Conservation (phyloP, 1,284 basidiomycete species). For the Sporisorium scitamineum region DNA sequence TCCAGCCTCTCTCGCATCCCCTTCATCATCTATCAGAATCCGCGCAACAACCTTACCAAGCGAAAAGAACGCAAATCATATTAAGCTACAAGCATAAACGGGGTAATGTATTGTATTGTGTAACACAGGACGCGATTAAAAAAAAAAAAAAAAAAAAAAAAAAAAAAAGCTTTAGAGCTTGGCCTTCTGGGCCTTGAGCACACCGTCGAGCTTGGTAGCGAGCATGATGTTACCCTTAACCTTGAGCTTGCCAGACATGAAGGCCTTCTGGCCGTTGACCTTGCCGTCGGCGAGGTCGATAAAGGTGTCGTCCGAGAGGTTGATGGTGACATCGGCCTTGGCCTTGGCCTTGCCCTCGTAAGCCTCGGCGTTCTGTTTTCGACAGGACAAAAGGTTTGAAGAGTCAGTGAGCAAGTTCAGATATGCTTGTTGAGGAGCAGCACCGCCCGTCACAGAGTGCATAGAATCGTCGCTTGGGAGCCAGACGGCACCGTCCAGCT, state of each 20-base stretch:
- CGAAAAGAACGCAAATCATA: not conserved
- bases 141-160: too few species aligned
- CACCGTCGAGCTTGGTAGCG: conserved; percentile 65
- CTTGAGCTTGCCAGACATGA: conserved; percentile 69
- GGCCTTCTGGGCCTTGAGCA: conserved; percentile 65
- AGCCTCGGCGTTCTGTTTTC: conserved; percentile 57
- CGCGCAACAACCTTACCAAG: too few species aligned
- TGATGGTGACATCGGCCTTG: conserved; percentile 69
- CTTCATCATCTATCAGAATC: too few species aligned
- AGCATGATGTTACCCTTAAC: conserved; percentile 69
- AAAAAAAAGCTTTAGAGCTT: conserved; percentile 65
- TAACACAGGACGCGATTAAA: not conserved
- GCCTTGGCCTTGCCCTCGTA: conserved; percentile 69
- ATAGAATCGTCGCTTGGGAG: not conserved
- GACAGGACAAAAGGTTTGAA: not conserved
- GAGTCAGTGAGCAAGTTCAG: not conserved
- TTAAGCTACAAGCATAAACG: conserved; percentile 11
- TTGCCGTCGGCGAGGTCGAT: conserved; percentile 68
- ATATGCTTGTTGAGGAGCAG: not conserved
- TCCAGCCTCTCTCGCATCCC: too few species aligned
- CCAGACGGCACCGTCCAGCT: not conserved
- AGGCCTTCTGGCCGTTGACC: conserved; percentile 69
- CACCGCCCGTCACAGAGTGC: not conserved
- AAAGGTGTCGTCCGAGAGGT: conserved; percentile 67
- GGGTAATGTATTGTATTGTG: conserved; percentile 1